Conservation (phyloP, 306 rosid species). For the Sicyos edulis region DNA sequence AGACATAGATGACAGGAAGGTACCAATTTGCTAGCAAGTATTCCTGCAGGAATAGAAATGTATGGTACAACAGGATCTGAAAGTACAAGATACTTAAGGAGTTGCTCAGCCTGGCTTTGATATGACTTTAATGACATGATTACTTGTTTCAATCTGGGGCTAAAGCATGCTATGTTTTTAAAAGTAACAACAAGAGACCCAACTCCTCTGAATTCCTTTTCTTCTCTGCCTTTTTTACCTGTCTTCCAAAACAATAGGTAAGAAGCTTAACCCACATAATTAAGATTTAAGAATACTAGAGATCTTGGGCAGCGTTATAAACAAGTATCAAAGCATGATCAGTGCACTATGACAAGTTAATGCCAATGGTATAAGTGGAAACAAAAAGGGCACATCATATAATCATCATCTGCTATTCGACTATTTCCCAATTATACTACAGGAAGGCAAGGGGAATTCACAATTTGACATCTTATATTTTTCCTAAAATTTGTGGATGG, state of each 20-base stretch:
- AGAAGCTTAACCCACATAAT: neutral
- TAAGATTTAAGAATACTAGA: neutral
- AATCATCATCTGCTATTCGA: neutral
- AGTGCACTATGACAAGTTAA: neutral
- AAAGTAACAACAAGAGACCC: neutral
- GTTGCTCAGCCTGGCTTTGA: slow-evolving; percentile 62
- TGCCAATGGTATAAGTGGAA: neutral
- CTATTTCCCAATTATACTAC: neutral
- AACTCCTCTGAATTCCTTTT: neutral
- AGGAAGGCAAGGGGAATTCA: neutral
- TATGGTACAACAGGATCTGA: slow-evolving; percentile 61
- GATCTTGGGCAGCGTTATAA: neutral
- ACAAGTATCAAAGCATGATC: neutral
- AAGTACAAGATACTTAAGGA: slow-evolving; percentile 54
- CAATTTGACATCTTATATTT: neutral
- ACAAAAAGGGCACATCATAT: neutral
- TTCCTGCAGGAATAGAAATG: slow-evolving; percentile 59
- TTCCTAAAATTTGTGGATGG: neutral
- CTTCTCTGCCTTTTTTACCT: neutral
- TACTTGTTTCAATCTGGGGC: slow-evolving; percentile 40
- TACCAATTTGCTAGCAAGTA: slow-evolving; percentile 84
- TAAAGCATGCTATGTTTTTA: slow-evolving; percentile 23
- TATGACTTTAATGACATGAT: slow-evolving; percentile 62
- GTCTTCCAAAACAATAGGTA: slow-evolving; percentile 1
- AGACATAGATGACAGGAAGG: slow-evolving; percentile 9